Percentiles rank a stretch among this genome's conserved stretches.
Conservation (phyloP, 2,329 filamentous ascomycete genomes). For the Pseudopyrenochaeta lycopersici region DNA sequence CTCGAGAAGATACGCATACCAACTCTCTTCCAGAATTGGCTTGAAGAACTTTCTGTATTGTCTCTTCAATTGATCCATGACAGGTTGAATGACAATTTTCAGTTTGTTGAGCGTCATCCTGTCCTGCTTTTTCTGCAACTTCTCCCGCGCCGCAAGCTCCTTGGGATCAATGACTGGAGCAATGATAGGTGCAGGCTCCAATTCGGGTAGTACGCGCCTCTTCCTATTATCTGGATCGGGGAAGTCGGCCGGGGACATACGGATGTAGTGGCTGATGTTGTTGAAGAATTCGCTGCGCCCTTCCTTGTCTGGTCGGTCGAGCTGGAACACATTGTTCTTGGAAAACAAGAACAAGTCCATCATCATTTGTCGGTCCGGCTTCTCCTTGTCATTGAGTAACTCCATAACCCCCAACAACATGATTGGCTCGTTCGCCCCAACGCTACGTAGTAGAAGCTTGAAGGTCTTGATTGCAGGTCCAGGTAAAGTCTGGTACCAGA, state of each 20-base stretch:
- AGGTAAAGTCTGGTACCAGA: slow-evolving; percentile 80
- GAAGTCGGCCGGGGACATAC: slow-evolving; percentile 82
- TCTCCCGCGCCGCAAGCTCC: slow-evolving; percentile 80
- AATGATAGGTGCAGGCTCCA: slow-evolving; percentile 74
- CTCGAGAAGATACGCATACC: slow-evolving; percentile 83
- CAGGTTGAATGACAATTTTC: slow-evolving; percentile 88
- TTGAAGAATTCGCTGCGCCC: slow-evolving; percentile 82
- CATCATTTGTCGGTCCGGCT: slow-evolving; percentile 69
- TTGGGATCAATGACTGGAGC: slow-evolving; percentile 60
- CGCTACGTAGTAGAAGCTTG: slow-evolving; percentile 78
- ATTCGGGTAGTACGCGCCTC: slow-evolving; percentile 79
- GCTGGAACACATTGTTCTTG: slow-evolving; percentile 75
- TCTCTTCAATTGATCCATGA: slow-evolving; percentile 95
- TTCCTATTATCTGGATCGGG: slow-evolving; percentile 87
- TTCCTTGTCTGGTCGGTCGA: slow-evolving; percentile 72
- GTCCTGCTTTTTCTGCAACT: slow-evolving; percentile 82
- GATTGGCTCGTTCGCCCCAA: slow-evolving; percentile 90
- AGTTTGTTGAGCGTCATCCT: slow-evolving; percentile 84
- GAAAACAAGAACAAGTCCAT: slow-evolving; percentile 88
- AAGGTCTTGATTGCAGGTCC: slow-evolving; percentile 80
- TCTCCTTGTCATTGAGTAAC: slow-evolving; percentile 65
- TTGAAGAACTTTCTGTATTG: slow-evolving; percentile 90
- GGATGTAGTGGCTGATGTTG: slow-evolving; percentile 77
- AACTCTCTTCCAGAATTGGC: slow-evolving; percentile 74
- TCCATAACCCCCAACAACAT: slow-evolving; percentile 88